Conservation (phyloP, 768 basidiomycete genomes). For the Hydnomerulius pinastri region DNA sequence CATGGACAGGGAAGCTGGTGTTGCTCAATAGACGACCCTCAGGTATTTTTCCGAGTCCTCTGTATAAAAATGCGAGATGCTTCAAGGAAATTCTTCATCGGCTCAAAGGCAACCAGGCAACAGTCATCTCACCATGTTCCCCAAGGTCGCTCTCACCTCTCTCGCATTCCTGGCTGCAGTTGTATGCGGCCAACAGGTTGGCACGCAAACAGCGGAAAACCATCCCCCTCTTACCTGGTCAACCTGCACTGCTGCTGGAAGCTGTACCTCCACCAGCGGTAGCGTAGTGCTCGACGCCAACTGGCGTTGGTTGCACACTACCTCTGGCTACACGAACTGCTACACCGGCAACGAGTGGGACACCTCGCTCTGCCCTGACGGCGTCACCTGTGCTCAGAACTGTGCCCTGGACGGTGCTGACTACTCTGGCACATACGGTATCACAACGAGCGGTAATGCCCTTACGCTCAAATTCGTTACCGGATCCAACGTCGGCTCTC, state of each 20-base stretch:
- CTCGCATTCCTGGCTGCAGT: too few relatives aligned
- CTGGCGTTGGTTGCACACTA: slow-evolving; percentile 53
- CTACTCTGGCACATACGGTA: slow-evolving; percentile 53
- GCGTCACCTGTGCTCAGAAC: slow-evolving; percentile 44
- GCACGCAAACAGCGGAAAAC: slow-evolving; percentile 47
- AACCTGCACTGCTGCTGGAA: slow-evolving; percentile 47
- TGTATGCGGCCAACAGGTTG: slow-evolving; percentile 51
- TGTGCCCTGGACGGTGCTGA: slow-evolving; percentile 44
- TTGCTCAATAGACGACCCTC: too few relatives aligned
- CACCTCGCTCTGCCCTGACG: slow-evolving; percentile 50
- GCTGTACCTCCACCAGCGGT: slow-evolving; percentile 40
- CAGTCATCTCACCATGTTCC: too few relatives aligned
- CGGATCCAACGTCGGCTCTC: slow-evolving; percentile 26
- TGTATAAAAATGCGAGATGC: too few relatives aligned
- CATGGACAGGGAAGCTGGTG: too few relatives aligned
- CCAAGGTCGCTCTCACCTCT: too few relatives aligned
- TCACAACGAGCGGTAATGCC: slow-evolving; percentile 47
- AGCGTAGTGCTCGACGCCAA: slow-evolving; percentile 53
- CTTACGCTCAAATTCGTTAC: slow-evolving; percentile 54
- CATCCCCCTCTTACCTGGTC: slow-evolving; percentile 49
- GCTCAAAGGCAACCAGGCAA: too few relatives aligned
- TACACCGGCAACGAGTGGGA: slow-evolving; percentile 62
- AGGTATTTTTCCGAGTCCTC: too few relatives aligned
- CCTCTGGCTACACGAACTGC: slow-evolving; percentile 40
- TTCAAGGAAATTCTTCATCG: too few relatives aligned